Percentiles rank a stretch among this genome's conserved stretches.
phyloP scores from a whole-genome alignment of 1,284 basidiomycete genomes.

The Schizopora paradoxa region DNA sequence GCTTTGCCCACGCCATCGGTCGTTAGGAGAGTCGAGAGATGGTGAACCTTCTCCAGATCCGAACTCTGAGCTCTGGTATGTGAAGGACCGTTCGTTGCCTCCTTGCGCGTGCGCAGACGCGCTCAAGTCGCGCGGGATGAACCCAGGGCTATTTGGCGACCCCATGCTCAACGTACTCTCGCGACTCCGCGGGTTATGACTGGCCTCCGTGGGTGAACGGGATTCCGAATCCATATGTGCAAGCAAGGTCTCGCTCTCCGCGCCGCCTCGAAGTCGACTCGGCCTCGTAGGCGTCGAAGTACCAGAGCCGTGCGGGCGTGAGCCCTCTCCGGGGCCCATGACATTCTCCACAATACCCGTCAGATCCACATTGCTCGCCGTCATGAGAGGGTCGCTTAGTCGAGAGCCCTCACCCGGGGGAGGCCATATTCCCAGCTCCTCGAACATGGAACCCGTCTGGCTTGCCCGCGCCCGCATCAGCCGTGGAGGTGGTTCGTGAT shows the following conservation, averaged over 20 bases:
- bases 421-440: slow-evolving; percentile 43
- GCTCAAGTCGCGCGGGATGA: slow-evolving; percentile 11
- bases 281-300: neutral
- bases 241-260: slow-evolving; percentile 7
- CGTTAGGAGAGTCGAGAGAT: no score
- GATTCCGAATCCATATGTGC: neutral
- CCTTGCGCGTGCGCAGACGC: no score
- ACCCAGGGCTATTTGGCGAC: neutral
- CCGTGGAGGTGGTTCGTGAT: slow-evolving; percentile 25
- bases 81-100: no score
- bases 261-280: slow-evolving; percentile 8
- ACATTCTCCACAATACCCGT: slow-evolving; percentile 44
- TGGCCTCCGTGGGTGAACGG: neutral
- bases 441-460: slow-evolving; percentile 45
- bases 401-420: slow-evolving; percentile 35
- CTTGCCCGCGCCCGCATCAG: slow-evolving; percentile 37
- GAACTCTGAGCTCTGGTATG: no score
- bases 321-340: slow-evolving; percentile 40
- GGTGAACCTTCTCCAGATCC: no score
- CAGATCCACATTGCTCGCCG: slow-evolving; percentile 34
- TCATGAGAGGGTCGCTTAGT: slow-evolving; percentile 41
- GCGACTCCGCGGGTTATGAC: slow-evolving; percentile 5
- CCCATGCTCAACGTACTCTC: slow-evolving; percentile 8
- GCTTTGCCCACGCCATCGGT: no score
- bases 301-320: neutral